These are phyloP conservation scores for Lasiosphaeriaceae sp. DNA, from an alignment of 495 filamentous ascomycete species.

Conservation along the genomic window DNA sequence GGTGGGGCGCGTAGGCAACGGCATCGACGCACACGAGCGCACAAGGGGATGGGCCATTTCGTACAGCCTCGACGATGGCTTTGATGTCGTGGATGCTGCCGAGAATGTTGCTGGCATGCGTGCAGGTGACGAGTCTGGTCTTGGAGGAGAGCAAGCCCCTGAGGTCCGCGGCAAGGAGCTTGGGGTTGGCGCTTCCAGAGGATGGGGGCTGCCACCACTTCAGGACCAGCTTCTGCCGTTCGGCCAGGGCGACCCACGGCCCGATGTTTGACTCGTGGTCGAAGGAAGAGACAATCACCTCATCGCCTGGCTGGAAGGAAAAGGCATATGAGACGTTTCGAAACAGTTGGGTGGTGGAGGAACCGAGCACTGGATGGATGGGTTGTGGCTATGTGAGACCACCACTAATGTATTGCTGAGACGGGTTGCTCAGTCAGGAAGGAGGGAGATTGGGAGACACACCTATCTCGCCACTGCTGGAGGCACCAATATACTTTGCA, in stretches of 20 bases:
- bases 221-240: constrained; percentile 49
- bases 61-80: constrained; percentile 51
- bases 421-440: neutral
- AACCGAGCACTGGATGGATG: constrained; percentile 49
- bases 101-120: constrained; percentile 66
- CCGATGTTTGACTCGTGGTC: constrained; percentile 73
- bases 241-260: constrained; percentile 62
- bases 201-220: constrained; percentile 60
- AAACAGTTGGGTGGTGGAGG: constrained; percentile 69
- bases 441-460: constrained; percentile 4
- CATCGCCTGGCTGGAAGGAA: constrained; percentile 53
- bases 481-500: constrained; percentile 65
- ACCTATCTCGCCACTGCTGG: constrained; percentile 59
- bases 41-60: constrained; percentile 32
- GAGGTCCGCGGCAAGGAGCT: constrained; percentile 51
- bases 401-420: neutral
- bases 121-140: constrained; percentile 64
- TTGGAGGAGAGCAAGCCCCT: constrained; percentile 50
- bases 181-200: constrained; percentile 39
- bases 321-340: constrained; percentile 64
- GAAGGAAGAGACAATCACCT: constrained; percentile 61
- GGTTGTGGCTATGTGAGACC: constrained; percentile 1
- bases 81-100: constrained; percentile 64
- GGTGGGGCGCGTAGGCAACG: constrained; percentile 68
- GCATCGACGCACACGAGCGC: constrained; percentile 53